Evolutionary conservation across 1,284 basidiomycete species (phyloP).

Genomic region (Ustilago nuda): DNA sequence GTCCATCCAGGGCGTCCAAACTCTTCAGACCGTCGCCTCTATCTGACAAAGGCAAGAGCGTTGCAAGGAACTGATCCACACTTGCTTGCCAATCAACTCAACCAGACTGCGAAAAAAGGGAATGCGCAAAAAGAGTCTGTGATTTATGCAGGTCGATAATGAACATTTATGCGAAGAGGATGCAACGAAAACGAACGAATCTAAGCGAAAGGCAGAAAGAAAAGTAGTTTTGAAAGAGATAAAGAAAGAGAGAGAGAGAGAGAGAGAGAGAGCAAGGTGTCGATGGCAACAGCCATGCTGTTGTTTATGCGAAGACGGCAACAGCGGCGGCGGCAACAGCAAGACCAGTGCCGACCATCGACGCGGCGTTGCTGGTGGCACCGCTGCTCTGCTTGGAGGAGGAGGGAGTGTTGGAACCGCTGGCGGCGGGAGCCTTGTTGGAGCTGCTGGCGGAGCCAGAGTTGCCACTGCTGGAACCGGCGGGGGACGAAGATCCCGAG

Average conservation of each 20-base stretch:
- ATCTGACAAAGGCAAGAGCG: not conserved
- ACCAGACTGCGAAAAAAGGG: not conserved
- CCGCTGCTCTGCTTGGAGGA: constrained; percentile 31
- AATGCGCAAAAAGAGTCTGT: constrained; percentile 12
- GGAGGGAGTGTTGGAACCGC: constrained; percentile 4
- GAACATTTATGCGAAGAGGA: constrained; percentile 32
- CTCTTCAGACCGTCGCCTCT: constrained; percentile 28
- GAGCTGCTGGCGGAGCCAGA: constrained; percentile 3
- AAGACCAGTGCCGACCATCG: constrained; percentile 33
- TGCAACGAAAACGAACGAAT: constrained; percentile 22
- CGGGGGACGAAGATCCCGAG: constrained; percentile 3
- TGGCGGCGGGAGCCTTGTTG: constrained; percentile 9
- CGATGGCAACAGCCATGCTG: not conserved
- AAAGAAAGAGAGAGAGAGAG: not conserved
- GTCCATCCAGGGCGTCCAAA: constrained; percentile 5
- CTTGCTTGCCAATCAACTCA: not conserved
- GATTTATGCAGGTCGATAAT: constrained; percentile 27
- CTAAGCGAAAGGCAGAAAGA: constrained; percentile 1
- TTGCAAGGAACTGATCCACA: not conserved
- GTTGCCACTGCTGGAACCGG: not conserved
- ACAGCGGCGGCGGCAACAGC: constrained; percentile 34
- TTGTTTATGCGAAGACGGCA: constrained; percentile 32
- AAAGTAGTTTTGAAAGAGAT: not conserved
- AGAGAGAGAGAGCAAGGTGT: not conserved
- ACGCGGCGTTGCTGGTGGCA: constrained; percentile 26